These are phyloP conservation scores for Yamadazyma scolyti DNA, from an alignment of 805 yeast genomes.

Conservation along the genomic window DNA sequence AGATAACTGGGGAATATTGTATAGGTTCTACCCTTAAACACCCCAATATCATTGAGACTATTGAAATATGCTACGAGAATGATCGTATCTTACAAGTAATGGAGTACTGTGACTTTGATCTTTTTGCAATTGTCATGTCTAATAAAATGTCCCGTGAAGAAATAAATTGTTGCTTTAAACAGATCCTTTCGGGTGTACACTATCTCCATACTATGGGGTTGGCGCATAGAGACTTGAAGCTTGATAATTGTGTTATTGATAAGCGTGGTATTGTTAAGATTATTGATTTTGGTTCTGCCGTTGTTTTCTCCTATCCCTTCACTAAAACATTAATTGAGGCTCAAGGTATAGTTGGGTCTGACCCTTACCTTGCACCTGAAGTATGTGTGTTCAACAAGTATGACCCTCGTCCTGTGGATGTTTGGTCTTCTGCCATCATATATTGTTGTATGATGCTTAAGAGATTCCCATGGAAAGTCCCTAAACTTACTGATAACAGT, in stretches of 20 bases:
- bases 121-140: conserved; percentile 84
- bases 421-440: conserved; percentile 82
- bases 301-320: conserved; percentile 74
- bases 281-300: conserved; percentile 83
- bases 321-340: conserved; percentile 56
- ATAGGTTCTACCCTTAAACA: conserved; percentile 80
- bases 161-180: conserved; percentile 77
- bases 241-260: conserved; percentile 80
- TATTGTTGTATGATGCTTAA: conserved; percentile 84
- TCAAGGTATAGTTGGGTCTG: conserved; percentile 81
- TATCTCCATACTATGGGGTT: conserved; percentile 75
- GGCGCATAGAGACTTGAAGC: conserved; percentile 78
- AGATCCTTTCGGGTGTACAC: conserved; percentile 65
- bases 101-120: conserved; percentile 90
- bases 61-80: conserved; percentile 69
- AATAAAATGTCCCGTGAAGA: conserved; percentile 79
- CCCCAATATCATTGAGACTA: conserved; percentile 74
- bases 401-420: conserved; percentile 76
- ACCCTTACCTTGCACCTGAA: conserved; percentile 85
- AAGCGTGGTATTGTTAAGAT: conserved; percentile 69
- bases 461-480: conserved; percentile 87
- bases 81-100: conserved; percentile 81
- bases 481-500: conserved; percentile 65
- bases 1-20: conserved; percentile 86
- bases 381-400: conserved; percentile 56